Percentiles rank a stretch among this genome's conserved stretches.
These are phyloP conservation scores for Tylopilus orsonianus DNA, from an alignment of 1,284 basidiomycete genomes.

Conservation along the genomic window DNA sequence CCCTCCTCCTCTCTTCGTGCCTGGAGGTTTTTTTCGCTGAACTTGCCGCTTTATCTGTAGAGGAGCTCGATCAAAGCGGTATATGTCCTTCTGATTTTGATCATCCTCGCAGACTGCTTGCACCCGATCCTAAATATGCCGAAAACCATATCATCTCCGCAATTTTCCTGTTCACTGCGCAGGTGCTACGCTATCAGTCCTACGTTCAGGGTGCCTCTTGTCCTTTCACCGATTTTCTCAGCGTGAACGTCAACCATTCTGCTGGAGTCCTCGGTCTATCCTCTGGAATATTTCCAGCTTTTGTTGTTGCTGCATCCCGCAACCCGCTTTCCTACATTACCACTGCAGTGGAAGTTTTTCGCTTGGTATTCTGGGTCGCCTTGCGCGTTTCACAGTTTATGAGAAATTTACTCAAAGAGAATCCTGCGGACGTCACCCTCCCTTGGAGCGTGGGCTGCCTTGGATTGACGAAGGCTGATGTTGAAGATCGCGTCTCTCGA, in stretches of 20 bases:
- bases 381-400: slow-evolving; percentile 46
- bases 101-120: slow-evolving; percentile 40
- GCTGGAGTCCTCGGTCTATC: slow-evolving; percentile 59
- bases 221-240: slow-evolving; percentile 39
- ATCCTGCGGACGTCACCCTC: slow-evolving; percentile 29
- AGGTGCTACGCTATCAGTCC: slow-evolving; percentile 53
- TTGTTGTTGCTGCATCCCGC: slow-evolving; percentile 49
- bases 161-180: slow-evolving; percentile 49
- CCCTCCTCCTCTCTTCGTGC: slow-evolving; percentile 49
- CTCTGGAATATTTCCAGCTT: slow-evolving; percentile 59
- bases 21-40: slow-evolving; percentile 50
- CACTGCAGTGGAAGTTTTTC: slow-evolving; percentile 49
- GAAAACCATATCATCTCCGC: slow-evolving; percentile 52
- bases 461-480: slow-evolving; percentile 38
- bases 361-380: slow-evolving; percentile 59
- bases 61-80: slow-evolving; percentile 36
- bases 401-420: slow-evolving; percentile 25
- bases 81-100: slow-evolving; percentile 46
- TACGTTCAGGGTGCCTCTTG: slow-evolving; percentile 36
- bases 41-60: slow-evolving; percentile 41
- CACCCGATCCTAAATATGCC: slow-evolving; percentile 33
- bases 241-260: slow-evolving; percentile 32
- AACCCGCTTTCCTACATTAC: slow-evolving; percentile 44
- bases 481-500: slow-evolving; percentile 38
- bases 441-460: slow-evolving; percentile 57